Conservation (phyloP, 2,329 filamentous ascomycete genomes). For the Fusarium torulosum region DNA sequence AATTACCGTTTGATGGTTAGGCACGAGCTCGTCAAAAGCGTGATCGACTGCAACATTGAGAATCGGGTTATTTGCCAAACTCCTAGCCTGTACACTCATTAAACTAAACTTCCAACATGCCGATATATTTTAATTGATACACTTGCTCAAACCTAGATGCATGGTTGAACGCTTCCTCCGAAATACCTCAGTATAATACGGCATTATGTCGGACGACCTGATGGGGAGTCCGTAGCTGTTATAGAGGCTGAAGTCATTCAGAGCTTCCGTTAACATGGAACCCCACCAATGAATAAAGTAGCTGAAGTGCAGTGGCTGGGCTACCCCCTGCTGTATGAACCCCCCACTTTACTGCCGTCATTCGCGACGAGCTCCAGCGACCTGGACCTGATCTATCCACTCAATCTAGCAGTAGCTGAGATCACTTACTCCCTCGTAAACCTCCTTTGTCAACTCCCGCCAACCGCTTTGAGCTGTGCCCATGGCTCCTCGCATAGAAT, state of each 20-base stretch:
- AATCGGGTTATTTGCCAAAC: not conserved
- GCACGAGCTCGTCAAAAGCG: constrained; percentile 3
- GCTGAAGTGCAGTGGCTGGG: constrained; percentile 4
- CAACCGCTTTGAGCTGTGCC: constrained; percentile 58
- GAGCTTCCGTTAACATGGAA: not conserved
- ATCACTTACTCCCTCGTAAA: constrained; percentile 34
- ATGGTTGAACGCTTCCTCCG: not conserved
- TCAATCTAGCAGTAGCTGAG: constrained; percentile 20
- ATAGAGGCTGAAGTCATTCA: not conserved
- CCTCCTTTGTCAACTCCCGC: constrained; percentile 18
- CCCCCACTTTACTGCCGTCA: constrained; percentile 43
- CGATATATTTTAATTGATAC: too few relatives aligned
- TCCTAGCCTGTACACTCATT: too few relatives aligned
- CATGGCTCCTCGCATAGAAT: constrained; percentile 78
- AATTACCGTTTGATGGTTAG: constrained; percentile 6
- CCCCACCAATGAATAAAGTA: constrained; percentile 15
- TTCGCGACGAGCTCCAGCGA: constrained; percentile 26
- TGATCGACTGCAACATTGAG: not conserved
- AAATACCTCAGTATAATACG: not conserved
- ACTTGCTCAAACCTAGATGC: not conserved
- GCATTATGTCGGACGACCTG: not conserved
- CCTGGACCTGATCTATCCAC: constrained; percentile 6
- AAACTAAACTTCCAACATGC: too few relatives aligned
- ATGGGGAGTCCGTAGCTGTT: not conserved
- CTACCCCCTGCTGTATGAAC: not conserved